Evolutionary conservation across 2,329 filamentous ascomycete genomes (phyloP).

Genomic region (Verticillium nubilum): DNA sequence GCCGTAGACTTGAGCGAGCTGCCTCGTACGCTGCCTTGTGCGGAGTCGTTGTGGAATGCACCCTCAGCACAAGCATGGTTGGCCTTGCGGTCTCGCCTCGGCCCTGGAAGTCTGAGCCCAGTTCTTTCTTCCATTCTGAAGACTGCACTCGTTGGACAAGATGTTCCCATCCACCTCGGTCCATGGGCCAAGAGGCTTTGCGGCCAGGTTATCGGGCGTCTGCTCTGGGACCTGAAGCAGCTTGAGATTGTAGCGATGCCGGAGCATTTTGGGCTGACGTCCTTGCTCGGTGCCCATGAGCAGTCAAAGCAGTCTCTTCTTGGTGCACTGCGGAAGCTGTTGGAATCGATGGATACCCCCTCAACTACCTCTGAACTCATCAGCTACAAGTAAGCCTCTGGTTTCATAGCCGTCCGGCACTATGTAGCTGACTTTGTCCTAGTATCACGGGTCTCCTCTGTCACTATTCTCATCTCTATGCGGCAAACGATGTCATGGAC

Average conservation of each 20-base stretch:
- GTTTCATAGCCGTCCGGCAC: neutral
- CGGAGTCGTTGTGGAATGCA: constrained; percentile 22
- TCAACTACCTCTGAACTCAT: constrained; percentile 19
- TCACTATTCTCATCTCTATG: constrained; percentile 22
- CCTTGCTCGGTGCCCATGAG: constrained; percentile 16
- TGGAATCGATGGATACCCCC: constrained; percentile 13
- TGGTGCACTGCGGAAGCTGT: constrained; percentile 10
- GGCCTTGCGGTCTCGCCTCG: constrained; percentile 14
- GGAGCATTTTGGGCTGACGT: constrained; percentile 18
- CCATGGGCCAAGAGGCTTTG: constrained; percentile 23
- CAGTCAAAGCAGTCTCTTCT: constrained; percentile 17
- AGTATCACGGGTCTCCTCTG: constrained; percentile 20
- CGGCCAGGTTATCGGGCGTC: constrained; percentile 21
- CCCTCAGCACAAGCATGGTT: constrained; percentile 19
- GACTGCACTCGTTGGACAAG: constrained; percentile 7
- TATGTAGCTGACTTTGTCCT: constrained; percentile 4
- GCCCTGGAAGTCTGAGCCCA: constrained; percentile 9
- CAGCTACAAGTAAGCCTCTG: constrained; percentile 19
- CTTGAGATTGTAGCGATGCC: constrained; percentile 19
- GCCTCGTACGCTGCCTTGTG: constrained; percentile 19
- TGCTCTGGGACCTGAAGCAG: constrained; percentile 24
- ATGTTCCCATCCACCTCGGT: constrained; percentile 1
- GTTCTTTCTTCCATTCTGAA: constrained; percentile 11
- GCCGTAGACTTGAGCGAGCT: constrained; percentile 22
- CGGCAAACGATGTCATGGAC: constrained; percentile 20